Evolutionary conservation across 1,139 yeast species (phyloP), one percentile per base, ranked within the genome.

Genomic region (Suhomyces taliae): DNA sequence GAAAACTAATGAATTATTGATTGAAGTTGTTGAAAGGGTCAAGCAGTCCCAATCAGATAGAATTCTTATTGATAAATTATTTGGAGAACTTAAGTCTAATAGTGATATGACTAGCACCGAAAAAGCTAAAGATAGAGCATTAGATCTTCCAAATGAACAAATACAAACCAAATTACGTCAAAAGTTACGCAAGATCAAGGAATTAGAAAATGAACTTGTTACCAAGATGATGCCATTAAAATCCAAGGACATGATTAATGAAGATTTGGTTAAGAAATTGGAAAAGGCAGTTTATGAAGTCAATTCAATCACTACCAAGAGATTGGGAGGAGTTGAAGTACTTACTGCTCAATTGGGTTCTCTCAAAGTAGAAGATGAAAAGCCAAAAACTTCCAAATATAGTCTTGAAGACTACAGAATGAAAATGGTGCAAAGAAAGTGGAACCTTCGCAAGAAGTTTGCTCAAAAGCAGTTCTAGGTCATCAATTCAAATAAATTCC

Each of bases 211-310:
- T n/a, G 51, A 53, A 26, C 49, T 55, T 11, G 39, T 54, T 27
- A 39, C 48, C 31, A 51, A 49, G 37, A 51, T 62, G 53, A 47
- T 59, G 39, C 60, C 64, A 6, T 50, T 60, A 27, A 60, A 59
- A 41, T 57, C 62, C 6, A 48, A 43, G 32, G 37, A 46, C 4
- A 40, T 43, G 15, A 34, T 50, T 8, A 41, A 43, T 26, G 51
- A 50, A 12, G 52, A 41, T 6, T 47, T 53, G 32, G 50, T 57
- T 11, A 49, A 39, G 32, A 54, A 53, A 36, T 49, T 59, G 37
- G 60, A 60, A 36, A 48, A 45, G 14, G 57, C 57, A 1, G 54
- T 54, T 5, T 59, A 34, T 40, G 48, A 53, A 36, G 41, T 49
- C 10, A 51, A 51, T 33, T 37, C 26, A 4, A 37, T 29, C 5